Evolutionary conservation across 2,329 filamentous ascomycete genomes (phyloP), one percentile per base, ranked within the genome.

Genomic region (Penicillium sp.): DNA sequence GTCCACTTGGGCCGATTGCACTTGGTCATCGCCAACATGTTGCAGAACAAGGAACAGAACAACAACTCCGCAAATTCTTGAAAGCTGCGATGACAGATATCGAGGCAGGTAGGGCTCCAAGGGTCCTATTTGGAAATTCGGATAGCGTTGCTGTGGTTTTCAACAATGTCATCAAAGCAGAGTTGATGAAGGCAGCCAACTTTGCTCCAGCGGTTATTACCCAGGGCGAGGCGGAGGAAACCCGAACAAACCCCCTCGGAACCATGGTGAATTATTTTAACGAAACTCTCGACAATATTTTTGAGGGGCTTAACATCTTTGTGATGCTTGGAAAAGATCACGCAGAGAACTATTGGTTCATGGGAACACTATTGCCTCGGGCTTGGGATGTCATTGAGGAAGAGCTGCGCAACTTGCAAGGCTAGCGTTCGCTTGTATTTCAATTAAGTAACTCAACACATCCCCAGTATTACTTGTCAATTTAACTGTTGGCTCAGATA

Each of bases 251-350:
- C 26, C 45, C 54, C 2, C 31, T 38, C 1, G 57, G 54, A 13
- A 54, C 43, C 0, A 59, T 57, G 54, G 28, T 52, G 4, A 45
- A 34, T 1, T 57, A 59, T 29, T 57, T 47, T 16, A 59, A 54
- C 28, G 51, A 54, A 18, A 31, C 26, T 34, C 47, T 59, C 16
- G 45, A 50, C n/a, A n/a, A 42, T 13, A 42, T 41, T 6, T 58
- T 43, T 13, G 39, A 44, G 12, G 46, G 34, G 9, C 28, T 52
- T 2, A 49, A 59, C 26, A 38, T 50, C 21, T 57, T 56, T 15
- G 42, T 49, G 33, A 52, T 59, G 36, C 49, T 52, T n/a, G 57
- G 57, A 8, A 54, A 52, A 34, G 54, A 57, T 38, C 28, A 52
- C 34, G 28, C n/a, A 3, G 49, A 50, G 6, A 52, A 53, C 34